Conservation (phyloP, 108 stramenopile genomes). For the Skeletonema tropicum region DNA sequence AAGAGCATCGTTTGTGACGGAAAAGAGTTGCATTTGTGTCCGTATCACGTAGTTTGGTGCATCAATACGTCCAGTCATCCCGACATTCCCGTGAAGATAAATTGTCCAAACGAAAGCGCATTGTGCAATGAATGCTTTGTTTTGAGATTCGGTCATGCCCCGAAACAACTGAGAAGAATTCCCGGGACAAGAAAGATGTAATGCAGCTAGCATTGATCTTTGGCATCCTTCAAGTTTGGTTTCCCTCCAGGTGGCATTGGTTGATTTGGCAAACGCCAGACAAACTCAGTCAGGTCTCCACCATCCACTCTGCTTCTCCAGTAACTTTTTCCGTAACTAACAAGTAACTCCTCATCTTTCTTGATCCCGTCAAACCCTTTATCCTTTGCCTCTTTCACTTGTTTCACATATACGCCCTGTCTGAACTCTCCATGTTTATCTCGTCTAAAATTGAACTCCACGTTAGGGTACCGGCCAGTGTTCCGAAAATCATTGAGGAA, state of each 20-base stretch:
- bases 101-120: conserved; percentile 28
- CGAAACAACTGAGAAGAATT: conserved; percentile 12
- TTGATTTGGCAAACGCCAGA: conserved; percentile 35
- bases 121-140: conserved; percentile 48
- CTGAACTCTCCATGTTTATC: conserved; percentile 37
- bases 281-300: conserved; percentile 43
- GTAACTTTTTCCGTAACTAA: conserved; percentile 41
- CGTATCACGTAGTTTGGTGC: conserved; percentile 37
- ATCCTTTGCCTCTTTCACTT: conserved; percentile 26
- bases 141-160: conserved; percentile 8
- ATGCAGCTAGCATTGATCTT: not conserved
- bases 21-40: conserved; percentile 19
- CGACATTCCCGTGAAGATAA: conserved; percentile 24
- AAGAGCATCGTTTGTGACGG: conserved; percentile 15
- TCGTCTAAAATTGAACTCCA: conserved; percentile 33
- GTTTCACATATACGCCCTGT: conserved; percentile 46
- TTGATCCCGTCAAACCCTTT: conserved; percentile 30
- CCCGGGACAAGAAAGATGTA: conserved; percentile 24
- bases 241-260: conserved; percentile 15
- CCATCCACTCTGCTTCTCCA: conserved; percentile 31
- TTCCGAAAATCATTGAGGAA: conserved; percentile 48
- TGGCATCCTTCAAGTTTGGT: not conserved
- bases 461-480: conserved; percentile 32
- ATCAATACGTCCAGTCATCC: conserved; percentile 15
- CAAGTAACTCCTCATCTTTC: conserved; percentile 41